Conservation (phyloP, 108 stramenopile species). For the Mayamaea pseudoterrestris region DNA sequence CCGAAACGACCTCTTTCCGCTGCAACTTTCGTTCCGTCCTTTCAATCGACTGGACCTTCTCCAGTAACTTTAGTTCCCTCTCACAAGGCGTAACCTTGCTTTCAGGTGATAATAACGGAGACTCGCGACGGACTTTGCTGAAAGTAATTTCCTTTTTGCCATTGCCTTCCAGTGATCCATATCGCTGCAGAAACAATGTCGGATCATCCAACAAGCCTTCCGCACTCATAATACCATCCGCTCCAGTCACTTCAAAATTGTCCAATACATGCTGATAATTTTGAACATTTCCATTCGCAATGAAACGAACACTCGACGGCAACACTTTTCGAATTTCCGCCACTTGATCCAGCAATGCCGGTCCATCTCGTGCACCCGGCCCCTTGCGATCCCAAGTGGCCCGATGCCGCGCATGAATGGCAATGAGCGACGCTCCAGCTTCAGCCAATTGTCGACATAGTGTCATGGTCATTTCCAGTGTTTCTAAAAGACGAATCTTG, state of each 20-base stretch:
- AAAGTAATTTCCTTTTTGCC: background rate
- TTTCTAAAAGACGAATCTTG: slow-evolving; percentile 84
- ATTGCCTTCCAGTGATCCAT: slow-evolving; percentile 12
- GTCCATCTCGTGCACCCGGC: slow-evolving; percentile 83
- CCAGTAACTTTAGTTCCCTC: slow-evolving; percentile 48
- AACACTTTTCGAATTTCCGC: slow-evolving; percentile 13
- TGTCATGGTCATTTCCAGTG: slow-evolving; percentile 63
- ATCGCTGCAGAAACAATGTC: slow-evolving; percentile 59
- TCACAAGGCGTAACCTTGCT: background rate
- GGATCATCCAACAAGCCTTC: slow-evolving; percentile 90
- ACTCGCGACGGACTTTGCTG: background rate
- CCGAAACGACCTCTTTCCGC: slow-evolving; percentile 17
- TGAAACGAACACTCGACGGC: slow-evolving; percentile 32
- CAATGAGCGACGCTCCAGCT: slow-evolving; percentile 81
- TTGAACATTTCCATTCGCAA: slow-evolving; percentile 84
- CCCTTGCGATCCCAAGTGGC: slow-evolving; percentile 72
- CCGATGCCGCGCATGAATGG: slow-evolving; percentile 82
- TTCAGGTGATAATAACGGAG: background rate
- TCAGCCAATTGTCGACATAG: slow-evolving; percentile 58
- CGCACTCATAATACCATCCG: slow-evolving; percentile 88
- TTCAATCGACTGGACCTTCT: slow-evolving; percentile 46
- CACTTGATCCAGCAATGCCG: slow-evolving; percentile 82
- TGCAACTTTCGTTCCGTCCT: slow-evolving; percentile 19
- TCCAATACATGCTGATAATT: slow-evolving; percentile 66
- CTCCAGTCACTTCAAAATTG: slow-evolving; percentile 52